A percentile compares a stretch with the other conserved stretches of the same genome.
Conservation (phyloP, 1,139 yeast genomes). For the Blastobotrys serpentis region DNA sequence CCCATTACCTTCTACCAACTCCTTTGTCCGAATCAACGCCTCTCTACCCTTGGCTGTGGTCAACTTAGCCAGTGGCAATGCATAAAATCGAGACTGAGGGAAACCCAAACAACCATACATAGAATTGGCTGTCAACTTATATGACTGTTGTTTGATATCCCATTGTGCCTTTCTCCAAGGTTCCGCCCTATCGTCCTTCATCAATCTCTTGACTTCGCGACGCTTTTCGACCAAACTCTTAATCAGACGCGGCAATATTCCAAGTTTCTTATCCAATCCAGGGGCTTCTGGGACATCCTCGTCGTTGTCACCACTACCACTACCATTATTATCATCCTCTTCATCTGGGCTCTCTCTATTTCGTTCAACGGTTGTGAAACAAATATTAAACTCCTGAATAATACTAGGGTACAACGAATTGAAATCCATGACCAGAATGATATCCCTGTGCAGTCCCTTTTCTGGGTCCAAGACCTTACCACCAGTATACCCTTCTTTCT, state of each 20-base stretch:
- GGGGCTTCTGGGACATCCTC: slow-evolving; percentile 77
- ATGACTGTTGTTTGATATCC: slow-evolving; percentile 94
- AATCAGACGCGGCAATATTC: slow-evolving; percentile 83
- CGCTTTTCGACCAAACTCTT: slow-evolving; percentile 87
- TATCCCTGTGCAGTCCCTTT: slow-evolving; percentile 87
- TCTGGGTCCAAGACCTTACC: slow-evolving; percentile 98
- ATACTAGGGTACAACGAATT: slow-evolving; percentile 96
- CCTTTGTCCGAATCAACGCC: slow-evolving; percentile 88
- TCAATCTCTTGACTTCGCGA: slow-evolving; percentile 82
- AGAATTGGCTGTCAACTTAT: slow-evolving; percentile 95
- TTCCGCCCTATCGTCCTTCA: slow-evolving; percentile 77
- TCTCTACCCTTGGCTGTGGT: slow-evolving; percentile 96
- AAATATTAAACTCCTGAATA: slow-evolving; percentile 94
- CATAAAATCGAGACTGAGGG: slow-evolving; percentile 88
- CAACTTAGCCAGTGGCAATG: slow-evolving; percentile 92
- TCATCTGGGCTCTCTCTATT: slow-evolving; percentile 37
- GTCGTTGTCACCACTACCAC: slow-evolving; percentile 56
- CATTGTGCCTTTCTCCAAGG: slow-evolving; percentile 42
- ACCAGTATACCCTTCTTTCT: slow-evolving; percentile 86
- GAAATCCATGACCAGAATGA: slow-evolving; percentile 94
- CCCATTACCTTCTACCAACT: slow-evolving; percentile 80
- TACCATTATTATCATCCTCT: slow-evolving; percentile 38
- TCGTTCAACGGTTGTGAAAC: slow-evolving; percentile 92
- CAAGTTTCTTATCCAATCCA: slow-evolving; percentile 55
- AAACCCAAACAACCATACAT: slow-evolving; percentile 99